Evolutionary conservation across 495 filamentous ascomycete species (phyloP).

Genomic region (Penicillium bovifimosum): DNA sequence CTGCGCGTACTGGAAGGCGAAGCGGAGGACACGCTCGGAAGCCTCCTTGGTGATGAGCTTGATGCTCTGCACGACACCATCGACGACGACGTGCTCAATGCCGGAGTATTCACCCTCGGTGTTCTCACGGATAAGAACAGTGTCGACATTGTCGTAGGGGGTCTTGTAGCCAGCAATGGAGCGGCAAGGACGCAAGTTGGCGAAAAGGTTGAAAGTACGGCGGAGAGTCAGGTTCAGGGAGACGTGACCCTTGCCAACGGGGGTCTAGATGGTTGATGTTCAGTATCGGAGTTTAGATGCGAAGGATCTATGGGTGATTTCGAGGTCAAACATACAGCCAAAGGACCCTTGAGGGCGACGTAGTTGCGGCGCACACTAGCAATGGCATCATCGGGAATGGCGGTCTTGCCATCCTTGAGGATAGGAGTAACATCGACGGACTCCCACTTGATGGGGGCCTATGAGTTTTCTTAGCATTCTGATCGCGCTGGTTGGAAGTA

Average conservation of each 20-base stretch:
- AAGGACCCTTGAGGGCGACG: constrained; percentile 93
- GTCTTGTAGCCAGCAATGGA: constrained; percentile 97
- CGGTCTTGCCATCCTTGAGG: constrained; percentile 86
- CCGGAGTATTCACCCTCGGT: constrained; percentile 99
- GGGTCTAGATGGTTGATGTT: constrained; percentile 56
- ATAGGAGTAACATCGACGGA: constrained; percentile 91
- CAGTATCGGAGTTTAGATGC: constrained; percentile 13
- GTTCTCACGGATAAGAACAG: constrained; percentile 97
- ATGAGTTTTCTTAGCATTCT: constrained; percentile 35
- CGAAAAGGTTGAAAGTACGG: constrained; percentile 98
- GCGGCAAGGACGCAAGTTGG: constrained; percentile 95
- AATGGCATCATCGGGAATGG: constrained; percentile 86
- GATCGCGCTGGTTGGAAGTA: constrained; percentile 5
- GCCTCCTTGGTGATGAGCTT: constrained; percentile 96
- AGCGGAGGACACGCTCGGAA: constrained; percentile 88
- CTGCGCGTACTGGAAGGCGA: constrained; percentile 95
- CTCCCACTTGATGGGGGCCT: constrained; percentile 96
- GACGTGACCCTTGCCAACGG: constrained; percentile 97
- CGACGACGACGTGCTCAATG: constrained; percentile 97
- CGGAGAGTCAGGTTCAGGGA: constrained; percentile 98
- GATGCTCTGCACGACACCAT: constrained; percentile 97
- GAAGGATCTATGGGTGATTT: not conserved
- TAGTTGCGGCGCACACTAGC: constrained; percentile 85
- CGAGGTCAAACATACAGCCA: constrained; percentile 65
- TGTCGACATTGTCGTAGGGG: constrained; percentile 96